Conservation (phyloP, 2,329 filamentous ascomycete species). For the Botrytis cinerea region DNA sequence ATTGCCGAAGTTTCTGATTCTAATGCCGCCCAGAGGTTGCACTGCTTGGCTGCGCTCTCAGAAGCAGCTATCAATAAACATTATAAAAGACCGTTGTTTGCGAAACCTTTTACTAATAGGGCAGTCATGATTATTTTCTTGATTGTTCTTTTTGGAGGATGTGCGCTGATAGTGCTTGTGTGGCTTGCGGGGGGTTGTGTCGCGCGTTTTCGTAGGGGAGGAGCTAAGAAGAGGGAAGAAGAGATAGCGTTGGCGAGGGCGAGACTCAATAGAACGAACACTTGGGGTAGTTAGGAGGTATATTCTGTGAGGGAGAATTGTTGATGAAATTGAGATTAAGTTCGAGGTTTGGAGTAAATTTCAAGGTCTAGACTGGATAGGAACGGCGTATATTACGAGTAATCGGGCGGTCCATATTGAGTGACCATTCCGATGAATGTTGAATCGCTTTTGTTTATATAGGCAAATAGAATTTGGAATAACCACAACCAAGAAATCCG, state of each 20-base stretch:
- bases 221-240: not conserved
- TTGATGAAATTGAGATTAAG: not conserved
- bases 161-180: not conserved
- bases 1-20: not conserved
- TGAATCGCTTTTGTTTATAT: no score
- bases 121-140: not conserved
- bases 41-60: not conserved
- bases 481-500: accelerated
- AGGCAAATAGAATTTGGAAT: not conserved
- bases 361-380: accelerated
- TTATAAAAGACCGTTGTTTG: not conserved
- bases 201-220: not conserved
- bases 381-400: not conserved
- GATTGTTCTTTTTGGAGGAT: not conserved
- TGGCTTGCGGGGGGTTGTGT: no score
- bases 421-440: not conserved
- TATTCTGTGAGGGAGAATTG: not conserved
- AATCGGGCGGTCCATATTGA: not conserved
- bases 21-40: not conserved
- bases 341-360: not conserved
- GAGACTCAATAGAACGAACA: not conserved
- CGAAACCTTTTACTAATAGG: not conserved
- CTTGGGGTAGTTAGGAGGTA: not conserved
- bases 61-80: not conserved
- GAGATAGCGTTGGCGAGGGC: not conserved